These are phyloP conservation scores for Komagataella kurtzmanii DNA, from an alignment of 805 yeast species.

Conservation along the genomic window DNA sequence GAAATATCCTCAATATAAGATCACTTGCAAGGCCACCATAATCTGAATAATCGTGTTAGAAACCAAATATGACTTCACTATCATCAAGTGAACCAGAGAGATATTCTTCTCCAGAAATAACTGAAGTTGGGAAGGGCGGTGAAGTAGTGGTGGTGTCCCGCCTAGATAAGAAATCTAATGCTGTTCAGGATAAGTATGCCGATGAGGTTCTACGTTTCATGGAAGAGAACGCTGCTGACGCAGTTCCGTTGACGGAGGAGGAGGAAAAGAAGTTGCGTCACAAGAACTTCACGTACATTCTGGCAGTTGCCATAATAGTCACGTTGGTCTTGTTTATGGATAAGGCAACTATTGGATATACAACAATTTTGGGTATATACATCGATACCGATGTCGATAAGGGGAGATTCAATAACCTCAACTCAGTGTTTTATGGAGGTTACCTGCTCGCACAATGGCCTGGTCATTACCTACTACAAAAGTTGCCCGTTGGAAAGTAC, in stretches of 20 bases:
- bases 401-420: conserved; percentile 30
- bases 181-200: neutral
- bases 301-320: conserved; percentile 3
- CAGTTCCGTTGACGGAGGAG: conserved; percentile 9
- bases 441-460: conserved; percentile 34
- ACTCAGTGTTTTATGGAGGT: conserved; percentile 31
- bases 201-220: conserved; percentile 4
- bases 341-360: conserved; percentile 27
- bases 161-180: neutral
- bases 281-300: conserved; percentile 4
- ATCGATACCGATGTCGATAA: conserved; percentile 30
- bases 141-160: neutral
- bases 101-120: neutral
- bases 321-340: conserved; percentile 21
- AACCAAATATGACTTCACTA: neutral
- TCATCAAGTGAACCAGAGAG: neutral
- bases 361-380: conserved; percentile 28
- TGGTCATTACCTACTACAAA: conserved; percentile 29
- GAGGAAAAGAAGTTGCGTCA: conserved; percentile 8
- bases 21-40: neutral
- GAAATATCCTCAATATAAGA: neutral
- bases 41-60: neutral
- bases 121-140: neutral
- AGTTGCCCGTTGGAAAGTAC: conserved; percentile 28
- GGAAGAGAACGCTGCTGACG: neutral